Percentiles rank a stretch among this genome's conserved stretches.
Conservation (phyloP, 805 yeast species). For the Ogataea chonburiensis region DNA sequence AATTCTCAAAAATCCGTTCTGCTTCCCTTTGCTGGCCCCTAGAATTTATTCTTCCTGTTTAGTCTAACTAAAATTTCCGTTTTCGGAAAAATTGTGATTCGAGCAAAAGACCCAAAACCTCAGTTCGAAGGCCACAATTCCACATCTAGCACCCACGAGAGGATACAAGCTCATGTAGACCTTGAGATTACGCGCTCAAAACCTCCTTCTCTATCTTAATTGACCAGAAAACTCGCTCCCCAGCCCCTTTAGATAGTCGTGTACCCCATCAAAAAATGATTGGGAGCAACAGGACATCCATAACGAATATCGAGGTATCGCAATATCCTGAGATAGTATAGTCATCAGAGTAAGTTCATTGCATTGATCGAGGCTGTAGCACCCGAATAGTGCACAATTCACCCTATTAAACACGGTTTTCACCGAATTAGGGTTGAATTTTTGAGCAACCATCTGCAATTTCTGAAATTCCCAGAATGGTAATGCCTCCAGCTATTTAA, state of each 20-base stretch:
- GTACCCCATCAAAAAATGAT: background rate
- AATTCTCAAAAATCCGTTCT: constrained; percentile 1
- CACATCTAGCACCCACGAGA: background rate
- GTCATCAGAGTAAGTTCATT: no score
- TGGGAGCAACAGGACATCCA: constrained; percentile 7
- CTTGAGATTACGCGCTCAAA: no score
- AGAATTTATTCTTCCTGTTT: constrained; percentile 15
- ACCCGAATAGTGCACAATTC: background rate
- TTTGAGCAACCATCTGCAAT: constrained; percentile 10
- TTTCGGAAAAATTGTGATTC: constrained; percentile 11
- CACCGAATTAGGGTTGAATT: constrained; percentile 4
- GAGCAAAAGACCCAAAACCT: background rate
- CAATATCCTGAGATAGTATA: no score
- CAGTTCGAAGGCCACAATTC: no score
- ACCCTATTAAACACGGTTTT: constrained; percentile 6
- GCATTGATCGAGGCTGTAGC: no score
- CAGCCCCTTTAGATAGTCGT: constrained; percentile 6
- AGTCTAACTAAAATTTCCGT: constrained; percentile 20
- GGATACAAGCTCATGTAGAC: no score
- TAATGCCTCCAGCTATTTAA: constrained; percentile 15
- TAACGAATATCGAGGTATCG: background rate
- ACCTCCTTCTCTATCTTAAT: no score
- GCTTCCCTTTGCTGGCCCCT: background rate
- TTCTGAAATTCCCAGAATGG: constrained; percentile 21
- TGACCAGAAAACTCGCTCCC: constrained; percentile 1